Conservation (phyloP, 139 green algal species). For the Edaphochlamys debaryana region DNA sequence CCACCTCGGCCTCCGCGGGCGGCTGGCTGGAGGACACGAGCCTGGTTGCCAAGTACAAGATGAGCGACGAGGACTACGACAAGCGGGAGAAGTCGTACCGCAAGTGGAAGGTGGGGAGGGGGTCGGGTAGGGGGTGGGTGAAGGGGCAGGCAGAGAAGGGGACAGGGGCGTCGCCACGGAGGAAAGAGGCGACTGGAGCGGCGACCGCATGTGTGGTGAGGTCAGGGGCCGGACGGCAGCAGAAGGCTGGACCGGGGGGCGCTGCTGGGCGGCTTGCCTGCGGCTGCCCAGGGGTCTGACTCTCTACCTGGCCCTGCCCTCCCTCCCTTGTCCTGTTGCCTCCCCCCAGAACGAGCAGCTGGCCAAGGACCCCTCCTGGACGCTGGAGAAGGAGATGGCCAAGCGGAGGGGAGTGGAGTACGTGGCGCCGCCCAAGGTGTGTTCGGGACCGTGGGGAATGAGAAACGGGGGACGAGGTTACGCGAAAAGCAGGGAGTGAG, state of each 20-base stretch:
- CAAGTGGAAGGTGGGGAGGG: slow-evolving; percentile 49
- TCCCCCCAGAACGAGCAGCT: slow-evolving; percentile 74
- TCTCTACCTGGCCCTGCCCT: background rate
- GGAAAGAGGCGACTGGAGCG: background rate
- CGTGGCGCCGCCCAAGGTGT: slow-evolving; percentile 34
- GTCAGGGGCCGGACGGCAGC: too few species aligned
- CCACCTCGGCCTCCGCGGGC: slow-evolving; percentile 79
- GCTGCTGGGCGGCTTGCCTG: too few species aligned
- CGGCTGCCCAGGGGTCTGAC: too few species aligned
- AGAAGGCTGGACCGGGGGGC: too few species aligned
- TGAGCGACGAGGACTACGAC: slow-evolving; percentile 95
- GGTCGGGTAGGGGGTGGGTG: background rate
- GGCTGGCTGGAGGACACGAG: slow-evolving; percentile 97
- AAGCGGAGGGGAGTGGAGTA: slow-evolving; percentile 62
- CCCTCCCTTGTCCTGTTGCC: background rate
- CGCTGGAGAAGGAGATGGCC: slow-evolving; percentile 87
- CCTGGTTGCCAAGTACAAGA: slow-evolving; percentile 97
- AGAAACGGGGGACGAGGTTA: too few species aligned
- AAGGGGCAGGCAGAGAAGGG: background rate
- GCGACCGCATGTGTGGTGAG: too few species aligned
- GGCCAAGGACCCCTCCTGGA: slow-evolving; percentile 90
- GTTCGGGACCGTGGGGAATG: too few species aligned
- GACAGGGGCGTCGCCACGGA: background rate
- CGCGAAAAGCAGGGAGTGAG: too few species aligned
- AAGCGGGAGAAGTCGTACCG: slow-evolving; percentile 92